Base-by-base conservation (phyloP, 257 asterid species). In the Solanum chaucha region DNA sequence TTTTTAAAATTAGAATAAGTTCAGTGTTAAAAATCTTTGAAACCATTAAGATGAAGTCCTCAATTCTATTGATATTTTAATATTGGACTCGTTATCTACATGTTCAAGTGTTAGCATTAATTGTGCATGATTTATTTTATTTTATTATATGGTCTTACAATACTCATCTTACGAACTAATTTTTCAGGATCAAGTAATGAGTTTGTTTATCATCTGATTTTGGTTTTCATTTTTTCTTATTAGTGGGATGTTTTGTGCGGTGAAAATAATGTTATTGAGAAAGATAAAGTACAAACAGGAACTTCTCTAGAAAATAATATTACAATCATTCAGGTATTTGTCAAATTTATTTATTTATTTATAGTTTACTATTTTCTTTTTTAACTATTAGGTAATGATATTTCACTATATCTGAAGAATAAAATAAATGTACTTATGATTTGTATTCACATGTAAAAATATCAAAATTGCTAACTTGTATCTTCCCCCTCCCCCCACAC, bases 191-290 rank as follows among this genome's bases (percentile, higher is more conserved):
- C 46, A 7, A 75, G 9, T 26, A 41, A 41, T 24, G 4, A 30
- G 3, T n/a, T 68, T 26, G 48, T 46, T 4, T 44, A 20, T 70
- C 22, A 22, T 12, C 1, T 32, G 6, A 58, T 26, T 12, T 4
- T 22, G 20, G 5, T 10, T 44, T 24, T 5, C 4, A n/a, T 4
- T n/a, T 17, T n/a, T 61, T 61, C 24, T 22, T 46, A 5, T 89
- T 89, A 96, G 98, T 96, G 98, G 98, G 98, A 96, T 85, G 90
- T 90, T 38, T 75, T 94, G 34, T 89, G 92, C n/a, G 55, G 87
- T 86, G 96, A 91, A 48, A 90, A 87, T 85, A 90, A 92, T 8
- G 89, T 89, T 68, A 82, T 36, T 84, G 88, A 91, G 55, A 90
- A 92, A n/a, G 96, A 96, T 15, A 92, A 83, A 81, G 87, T 96